Conservation (phyloP, 164 flowering plant genomes). For the Dillenia turbinata region DNA sequence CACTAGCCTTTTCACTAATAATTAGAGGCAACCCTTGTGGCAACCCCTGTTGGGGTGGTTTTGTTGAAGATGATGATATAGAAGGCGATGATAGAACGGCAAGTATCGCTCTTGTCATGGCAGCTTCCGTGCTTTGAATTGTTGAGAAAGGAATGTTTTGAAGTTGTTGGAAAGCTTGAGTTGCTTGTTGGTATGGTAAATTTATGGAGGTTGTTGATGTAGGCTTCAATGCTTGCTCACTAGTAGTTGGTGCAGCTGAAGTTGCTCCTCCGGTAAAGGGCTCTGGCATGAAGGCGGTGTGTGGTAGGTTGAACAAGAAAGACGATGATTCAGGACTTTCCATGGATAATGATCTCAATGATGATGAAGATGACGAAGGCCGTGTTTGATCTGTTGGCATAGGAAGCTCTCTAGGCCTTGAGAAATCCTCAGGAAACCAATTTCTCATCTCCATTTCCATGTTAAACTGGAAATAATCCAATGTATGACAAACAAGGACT, state of each 20-base stretch:
- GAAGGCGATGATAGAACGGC: constrained; percentile 55
- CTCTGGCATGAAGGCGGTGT: constrained; percentile 15
- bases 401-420: constrained; percentile 13
- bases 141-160: constrained; percentile 21
- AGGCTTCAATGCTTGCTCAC: constrained; percentile 14
- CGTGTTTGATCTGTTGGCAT: constrained; percentile 20
- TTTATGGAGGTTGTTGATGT: neutral
- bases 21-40: constrained; percentile 2
- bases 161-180: constrained; percentile 14
- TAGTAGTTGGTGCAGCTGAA: neutral
- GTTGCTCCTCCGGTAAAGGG: constrained; percentile 1
- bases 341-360: constrained; percentile 45
- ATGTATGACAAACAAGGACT: neutral
- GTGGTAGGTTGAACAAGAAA: constrained; percentile 29
- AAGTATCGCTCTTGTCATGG: constrained; percentile 56
- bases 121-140: constrained; percentile 35
- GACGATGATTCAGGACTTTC: constrained; percentile 54
- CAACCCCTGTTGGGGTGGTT: constrained; percentile 8
- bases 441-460: constrained; percentile 39
- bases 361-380: constrained; percentile 65
- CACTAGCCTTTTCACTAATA: constrained; percentile 20
- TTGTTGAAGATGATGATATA: constrained; percentile 28
- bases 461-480: constrained; percentile 24
- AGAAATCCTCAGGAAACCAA: constrained; percentile 34
- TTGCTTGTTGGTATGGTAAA: constrained; percentile 13